Evolutionary conservation across 768 basidiomycete genomes (phyloP), one percentile per base, ranked within the genome.

Genomic region (Trametes sanguinea): DNA sequence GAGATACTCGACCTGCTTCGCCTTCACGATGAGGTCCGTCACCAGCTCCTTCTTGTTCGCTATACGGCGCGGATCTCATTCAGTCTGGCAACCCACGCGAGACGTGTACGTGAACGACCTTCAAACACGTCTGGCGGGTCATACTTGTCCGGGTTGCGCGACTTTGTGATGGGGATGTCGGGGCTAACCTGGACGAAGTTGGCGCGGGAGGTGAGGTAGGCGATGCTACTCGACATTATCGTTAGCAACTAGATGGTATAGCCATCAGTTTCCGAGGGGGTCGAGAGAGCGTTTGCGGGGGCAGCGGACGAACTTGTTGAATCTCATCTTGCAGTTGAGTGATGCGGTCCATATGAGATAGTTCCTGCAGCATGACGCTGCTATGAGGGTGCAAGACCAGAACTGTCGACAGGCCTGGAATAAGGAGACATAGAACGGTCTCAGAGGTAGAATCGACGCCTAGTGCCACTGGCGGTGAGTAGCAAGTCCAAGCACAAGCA

Each of bases 301-400:
- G 48, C 30, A 13, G 55, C 13, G 2, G 45, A 64, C 77, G 55
- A 56, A 89, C 92, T 78, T 90, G 86, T 76, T 96, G 94, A 62
- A 94, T 93, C 76, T 90, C 90, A 85, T 96, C 90, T 80, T 95
- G 93, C 57, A 95, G 86, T 74, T 95, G 94, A 9, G 94, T 95
- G 74, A 95, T 91, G 77, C 93, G 88, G 82, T 95, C 94, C 94
- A 95, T 95, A 80, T 92, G 87, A 75, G 90, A 85, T 74, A 93
- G 77, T 85, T 92, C 90, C 82, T 91, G 87, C 83, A 93, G 90
- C 90, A 93, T 93, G 79, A 78, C 90, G 84, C 85, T 85, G 85
- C 71, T 63, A 67, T 64, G 65, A 66, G 51, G 48, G 61, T 27
- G 35, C 60, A 39, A 43, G 54, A 60, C 51, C 51, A 46, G 54